A percentile compares a stretch with the other conserved stretches of the same genome.
Evolutionary conservation across 108 stramenopile genomes (phyloP).

Genomic region (Aureococcus anophagefferens): DNA sequence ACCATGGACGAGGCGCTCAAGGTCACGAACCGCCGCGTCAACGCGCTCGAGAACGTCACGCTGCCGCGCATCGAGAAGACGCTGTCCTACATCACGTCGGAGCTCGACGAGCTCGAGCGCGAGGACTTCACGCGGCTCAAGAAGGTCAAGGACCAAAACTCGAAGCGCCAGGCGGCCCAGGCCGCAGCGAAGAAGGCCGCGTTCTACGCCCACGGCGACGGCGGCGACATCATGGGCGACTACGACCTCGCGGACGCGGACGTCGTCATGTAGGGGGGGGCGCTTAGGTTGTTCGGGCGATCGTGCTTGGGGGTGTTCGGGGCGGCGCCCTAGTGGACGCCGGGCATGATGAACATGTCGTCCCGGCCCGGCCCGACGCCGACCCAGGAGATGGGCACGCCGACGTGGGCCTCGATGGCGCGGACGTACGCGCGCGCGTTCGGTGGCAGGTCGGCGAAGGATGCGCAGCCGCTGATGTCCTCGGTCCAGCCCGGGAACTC

Average conservation of each 20-base stretch:
- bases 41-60: slow-evolving; percentile 96
- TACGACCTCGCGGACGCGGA: slow-evolving; percentile 73
- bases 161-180: slow-evolving; percentile 20
- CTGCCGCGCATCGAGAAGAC: slow-evolving; percentile 86
- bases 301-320: too few relatives aligned
- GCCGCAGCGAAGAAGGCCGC: slow-evolving; percentile 19
- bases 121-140: slow-evolving; percentile 97
- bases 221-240: slow-evolving; percentile 60
- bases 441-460: slow-evolving; percentile 84
- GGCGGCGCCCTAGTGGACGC: background rate
- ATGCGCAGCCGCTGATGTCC: slow-evolving; percentile 67
- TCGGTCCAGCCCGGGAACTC: slow-evolving; percentile 88
- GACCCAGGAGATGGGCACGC: slow-evolving; percentile 91
- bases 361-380: slow-evolving; percentile 88
- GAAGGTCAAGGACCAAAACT: slow-evolving; percentile 66
- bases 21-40: slow-evolving; percentile 81
- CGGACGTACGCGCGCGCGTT: slow-evolving; percentile 84
- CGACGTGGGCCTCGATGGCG: slow-evolving; percentile 80
- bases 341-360: slow-evolving; percentile 22
- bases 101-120: slow-evolving; percentile 95
- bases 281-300: too few relatives aligned
- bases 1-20: slow-evolving; percentile 96
- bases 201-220: slow-evolving; percentile 33
- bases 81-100: slow-evolving; percentile 83
- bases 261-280: slow-evolving; percentile 63